These are phyloP conservation scores for Hymenoscyphus fraxineus DNA, from an alignment of 2,329 filamentous ascomycete genomes.

Conservation along the genomic window DNA sequence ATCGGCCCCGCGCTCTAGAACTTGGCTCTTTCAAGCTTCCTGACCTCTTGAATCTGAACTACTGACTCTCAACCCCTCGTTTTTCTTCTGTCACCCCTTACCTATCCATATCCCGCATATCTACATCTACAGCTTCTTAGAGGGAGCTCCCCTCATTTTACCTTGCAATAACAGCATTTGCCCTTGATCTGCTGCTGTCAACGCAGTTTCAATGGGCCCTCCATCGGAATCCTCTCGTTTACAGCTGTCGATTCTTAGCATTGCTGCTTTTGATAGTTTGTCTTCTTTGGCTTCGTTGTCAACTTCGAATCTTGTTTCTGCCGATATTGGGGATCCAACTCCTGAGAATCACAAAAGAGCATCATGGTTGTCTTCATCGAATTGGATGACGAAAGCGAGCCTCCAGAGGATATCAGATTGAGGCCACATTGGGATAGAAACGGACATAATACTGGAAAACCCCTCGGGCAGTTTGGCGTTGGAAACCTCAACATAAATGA, in stretches of 20 bases:
- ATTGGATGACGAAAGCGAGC: constrained; percentile 33
- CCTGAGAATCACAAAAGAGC: constrained; percentile 3
- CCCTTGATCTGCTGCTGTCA: constrained; percentile 14
- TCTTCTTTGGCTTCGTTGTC: neutral
- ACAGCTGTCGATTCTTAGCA: constrained; percentile 20
- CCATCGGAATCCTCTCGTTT: constrained; percentile 21
- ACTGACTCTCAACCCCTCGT: neutral
- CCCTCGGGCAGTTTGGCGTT: constrained; percentile 17
- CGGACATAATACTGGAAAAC: constrained; percentile 11
- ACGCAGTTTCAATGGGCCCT: constrained; percentile 31
- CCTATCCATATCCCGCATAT: constrained; percentile 6
- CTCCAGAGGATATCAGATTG: constrained; percentile 23
- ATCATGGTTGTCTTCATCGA: constrained; percentile 35
- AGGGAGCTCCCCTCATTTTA: neutral
- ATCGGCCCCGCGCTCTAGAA: neutral
- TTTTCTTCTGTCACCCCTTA: constrained; percentile 1
- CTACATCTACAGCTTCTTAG: neutral
- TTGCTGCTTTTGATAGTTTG: neutral
- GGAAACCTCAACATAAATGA: constrained; percentile 10
- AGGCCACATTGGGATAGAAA: constrained; percentile 15
- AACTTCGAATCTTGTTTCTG: neutral
- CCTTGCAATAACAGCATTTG: constrained; percentile 2
- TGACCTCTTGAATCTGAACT: neutral
- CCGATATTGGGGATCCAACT: constrained; percentile 4
- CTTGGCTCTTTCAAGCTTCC: neutral